Base-by-base conservation (phyloP, 768 basidiomycete genomes). In the Mycena belliarum region DNA sequence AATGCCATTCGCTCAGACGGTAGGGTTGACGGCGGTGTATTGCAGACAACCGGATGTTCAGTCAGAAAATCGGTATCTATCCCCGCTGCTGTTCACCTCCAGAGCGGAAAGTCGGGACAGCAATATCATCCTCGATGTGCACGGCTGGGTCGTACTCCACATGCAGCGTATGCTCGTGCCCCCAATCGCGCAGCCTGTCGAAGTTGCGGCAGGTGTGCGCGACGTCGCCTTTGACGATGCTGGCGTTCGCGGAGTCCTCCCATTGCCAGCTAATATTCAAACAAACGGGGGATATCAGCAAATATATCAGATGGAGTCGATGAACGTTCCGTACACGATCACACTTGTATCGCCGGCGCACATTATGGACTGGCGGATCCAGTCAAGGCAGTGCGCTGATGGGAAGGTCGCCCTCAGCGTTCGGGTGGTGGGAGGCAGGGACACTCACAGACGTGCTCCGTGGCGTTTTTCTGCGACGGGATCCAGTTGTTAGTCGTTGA, bases 51-150 rank as follows among this genome's bases (percentile, higher is more conserved):
- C n/a, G n/a, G n/a, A n/a, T n/a, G n/a, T n/a, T n/a, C n/a, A n/a
- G n/a, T n/a, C n/a, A n/a, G n/a, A n/a, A n/a, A n/a, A n/a, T n/a
- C n/a, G n/a, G n/a, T n/a, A n/a, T n/a, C n/a, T n/a, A n/a, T n/a
- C n/a, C n/a, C n/a, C n/a, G n/a, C n/a, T n/a, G n/a, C n/a, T n/a
- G n/a, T n/a, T n/a, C n/a, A n/a, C n/a, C n/a, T n/a, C n/a, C n/a
- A n/a, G n/a, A n/a, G 18, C 20, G 57, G 29, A 58, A 40, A 18
- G 26, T 29, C 6, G 49, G 42, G 14, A 58, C 25, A 20, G 48
- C 43, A 14, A 58, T 52, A 21, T 52, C 57, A 35, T 52, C 57
- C 45, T 58, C 57, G n/a, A 59, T 47, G 12, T 37, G 50, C 14
- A 52, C 46, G 16, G 32, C 42, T 14, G 38, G 33, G 18, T 59